Evolutionary conservation across 306 rosid species (phyloP).

Genomic region (Trifolium subterraneum): DNA sequence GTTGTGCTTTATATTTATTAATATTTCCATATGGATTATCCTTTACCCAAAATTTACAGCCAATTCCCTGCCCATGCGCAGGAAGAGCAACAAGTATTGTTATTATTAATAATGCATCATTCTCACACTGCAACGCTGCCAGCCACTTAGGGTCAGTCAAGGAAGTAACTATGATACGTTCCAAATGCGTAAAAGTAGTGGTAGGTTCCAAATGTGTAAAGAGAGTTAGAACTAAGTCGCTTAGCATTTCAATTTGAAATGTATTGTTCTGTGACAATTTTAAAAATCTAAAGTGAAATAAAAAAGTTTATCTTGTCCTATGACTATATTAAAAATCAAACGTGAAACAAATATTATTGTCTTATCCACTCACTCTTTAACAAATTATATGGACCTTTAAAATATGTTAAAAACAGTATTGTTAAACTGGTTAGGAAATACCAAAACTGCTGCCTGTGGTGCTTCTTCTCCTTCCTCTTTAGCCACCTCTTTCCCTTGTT

Average conservation of each 20-base stretch:
- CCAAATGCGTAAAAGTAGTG: not conserved
- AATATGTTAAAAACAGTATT: slow-evolving; percentile 24
- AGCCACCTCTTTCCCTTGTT: slow-evolving; percentile 67
- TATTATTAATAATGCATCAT: not conserved
- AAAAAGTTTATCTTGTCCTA: not conserved
- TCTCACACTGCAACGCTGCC: not conserved
- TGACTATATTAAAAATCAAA: slow-evolving; percentile 14
- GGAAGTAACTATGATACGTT: not conserved
- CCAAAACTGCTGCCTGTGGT: slow-evolving; percentile 86
- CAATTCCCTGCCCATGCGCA: not conserved
- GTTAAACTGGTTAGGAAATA: slow-evolving; percentile 44
- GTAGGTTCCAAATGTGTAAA: not conserved
- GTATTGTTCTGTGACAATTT: not conserved
- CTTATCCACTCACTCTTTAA: not conserved
- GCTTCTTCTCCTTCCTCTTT: slow-evolving; percentile 58
- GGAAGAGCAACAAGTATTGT: not conserved
- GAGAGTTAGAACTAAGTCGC: not conserved
- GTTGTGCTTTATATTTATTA: not conserved
- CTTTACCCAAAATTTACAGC: not conserved
- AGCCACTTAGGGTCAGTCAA: not conserved
- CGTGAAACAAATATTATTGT: not conserved
- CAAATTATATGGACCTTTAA: slow-evolving; percentile 3
- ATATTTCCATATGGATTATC: not conserved
- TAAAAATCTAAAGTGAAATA: not conserved
- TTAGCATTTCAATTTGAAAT: not conserved